Conservation (phyloP, 805 yeast genomes). For the Suhomyces canberraensis region DNA sequence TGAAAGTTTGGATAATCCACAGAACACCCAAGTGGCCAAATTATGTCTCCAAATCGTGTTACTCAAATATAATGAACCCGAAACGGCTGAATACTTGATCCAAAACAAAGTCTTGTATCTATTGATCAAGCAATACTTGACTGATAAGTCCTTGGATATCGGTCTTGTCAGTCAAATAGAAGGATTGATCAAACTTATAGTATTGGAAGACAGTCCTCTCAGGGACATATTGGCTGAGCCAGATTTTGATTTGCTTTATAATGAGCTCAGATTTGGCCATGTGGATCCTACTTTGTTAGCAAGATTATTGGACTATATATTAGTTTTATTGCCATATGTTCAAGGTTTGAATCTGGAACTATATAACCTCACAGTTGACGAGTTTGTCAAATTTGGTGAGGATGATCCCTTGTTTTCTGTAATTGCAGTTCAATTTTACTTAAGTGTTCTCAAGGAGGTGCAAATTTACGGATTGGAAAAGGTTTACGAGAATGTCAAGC, state of each 20-base stretch:
- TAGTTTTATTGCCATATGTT: slow-evolving; percentile 13
- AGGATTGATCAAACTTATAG: slow-evolving; percentile 1
- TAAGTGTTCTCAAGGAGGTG: slow-evolving; percentile 13
- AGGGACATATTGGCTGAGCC: neutral
- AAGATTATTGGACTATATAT: slow-evolving; percentile 17
- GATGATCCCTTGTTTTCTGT: slow-evolving; percentile 27
- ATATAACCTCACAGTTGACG: slow-evolving; percentile 11
- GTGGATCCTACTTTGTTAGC: slow-evolving; percentile 16
- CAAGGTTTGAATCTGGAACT: slow-evolving; percentile 3
- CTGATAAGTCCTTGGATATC: slow-evolving; percentile 3
- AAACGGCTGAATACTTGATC: slow-evolving; percentile 2
- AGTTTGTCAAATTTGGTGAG: slow-evolving; percentile 10
- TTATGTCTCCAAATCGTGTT: slow-evolving; percentile 4
- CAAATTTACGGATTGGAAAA: neutral
- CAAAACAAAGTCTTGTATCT: neutral
- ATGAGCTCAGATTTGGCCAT: slow-evolving; percentile 4
- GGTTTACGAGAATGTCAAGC: slow-evolving; percentile 6
- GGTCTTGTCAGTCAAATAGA: slow-evolving; percentile 10
- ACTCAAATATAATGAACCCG: slow-evolving; percentile 4
- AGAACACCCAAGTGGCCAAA: neutral
- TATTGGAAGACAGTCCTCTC: neutral
- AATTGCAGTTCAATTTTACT: slow-evolving; percentile 24
- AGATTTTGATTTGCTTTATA: slow-evolving; percentile 8
- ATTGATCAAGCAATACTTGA: slow-evolving; percentile 6
- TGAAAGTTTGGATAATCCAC: slow-evolving; percentile 1